A percentile compares a stretch with the other conserved stretches of the same genome.
Evolutionary conservation across 306 rosid genomes (phyloP).

Genomic region (Fragaria ananassa): DNA sequence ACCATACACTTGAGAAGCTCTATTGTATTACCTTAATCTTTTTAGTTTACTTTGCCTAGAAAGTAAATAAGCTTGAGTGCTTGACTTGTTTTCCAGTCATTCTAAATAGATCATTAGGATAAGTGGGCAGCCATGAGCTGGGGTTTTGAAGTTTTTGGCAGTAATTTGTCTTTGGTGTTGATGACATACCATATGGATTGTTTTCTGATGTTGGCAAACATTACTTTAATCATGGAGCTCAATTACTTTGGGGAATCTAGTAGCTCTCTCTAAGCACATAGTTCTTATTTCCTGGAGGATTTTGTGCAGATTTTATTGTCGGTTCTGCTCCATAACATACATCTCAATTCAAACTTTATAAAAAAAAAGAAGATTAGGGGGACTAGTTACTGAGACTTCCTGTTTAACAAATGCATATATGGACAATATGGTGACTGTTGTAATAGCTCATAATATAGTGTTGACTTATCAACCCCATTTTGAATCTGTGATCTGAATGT

Average conservation of each 20-base stretch:
- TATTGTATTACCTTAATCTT: not conserved
- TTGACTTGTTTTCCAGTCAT: constrained; percentile 3
- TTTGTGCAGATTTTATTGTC: constrained; percentile 19
- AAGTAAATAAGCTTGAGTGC: not conserved
- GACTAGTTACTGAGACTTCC: not conserved
- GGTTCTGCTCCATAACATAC: not conserved
- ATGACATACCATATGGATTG: constrained; percentile 19
- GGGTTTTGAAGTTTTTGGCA: not conserved
- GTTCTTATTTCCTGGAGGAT: constrained; percentile 3
- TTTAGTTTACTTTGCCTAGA: not conserved
- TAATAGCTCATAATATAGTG: not conserved
- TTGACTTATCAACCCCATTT: not conserved
- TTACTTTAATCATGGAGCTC: constrained; percentile 5
- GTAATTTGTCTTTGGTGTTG: constrained; percentile 15
- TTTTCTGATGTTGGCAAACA: not conserved
- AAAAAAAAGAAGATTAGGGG: not conserved
- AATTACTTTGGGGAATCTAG: constrained; percentile 11
- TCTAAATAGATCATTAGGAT: not conserved
- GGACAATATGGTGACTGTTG: not conserved
- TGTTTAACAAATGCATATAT: not conserved
- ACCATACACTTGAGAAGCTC: not conserved
- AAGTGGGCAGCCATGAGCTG: not conserved
- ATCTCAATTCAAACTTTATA: not conserved
- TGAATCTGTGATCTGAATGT: not conserved
- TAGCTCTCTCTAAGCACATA: not conserved